A percentile compares a stretch with the other conserved stretches of the same genome.
These are phyloP conservation scores for Orbilia javanica DNA, from an alignment of 2,329 filamentous ascomycete species.

Conservation along the genomic window DNA sequence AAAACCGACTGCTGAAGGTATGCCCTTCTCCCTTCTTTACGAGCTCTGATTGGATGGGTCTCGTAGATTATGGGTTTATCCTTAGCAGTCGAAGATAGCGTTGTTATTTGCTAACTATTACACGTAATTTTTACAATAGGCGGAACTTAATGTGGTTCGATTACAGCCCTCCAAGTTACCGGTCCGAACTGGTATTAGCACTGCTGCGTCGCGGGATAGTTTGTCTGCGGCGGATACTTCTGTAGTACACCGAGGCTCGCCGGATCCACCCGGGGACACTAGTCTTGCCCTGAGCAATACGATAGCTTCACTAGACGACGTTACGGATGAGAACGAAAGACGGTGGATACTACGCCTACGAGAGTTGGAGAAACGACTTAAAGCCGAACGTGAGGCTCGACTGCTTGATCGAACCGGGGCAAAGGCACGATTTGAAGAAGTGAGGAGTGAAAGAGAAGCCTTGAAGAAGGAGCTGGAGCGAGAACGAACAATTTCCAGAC, in stretches of 20 bases:
- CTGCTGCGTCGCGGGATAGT: constrained; percentile 42
- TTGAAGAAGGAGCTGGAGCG: constrained; percentile 75
- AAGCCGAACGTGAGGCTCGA: constrained; percentile 87
- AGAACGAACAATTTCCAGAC: constrained; percentile 65
- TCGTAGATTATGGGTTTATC: constrained; percentile 13
- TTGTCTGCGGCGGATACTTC: constrained; percentile 39
- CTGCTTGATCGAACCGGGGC: constrained; percentile 87
- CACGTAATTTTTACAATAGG: constrained; percentile 28
- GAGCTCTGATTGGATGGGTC: neutral
- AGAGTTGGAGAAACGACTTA: constrained; percentile 88
- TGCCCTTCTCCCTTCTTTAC: neutral
- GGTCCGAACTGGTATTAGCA: constrained; percentile 42
- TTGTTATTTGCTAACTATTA: constrained; percentile 16
- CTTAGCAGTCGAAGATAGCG: constrained; percentile 9
- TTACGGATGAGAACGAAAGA: constrained; percentile 70
- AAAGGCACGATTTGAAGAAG: constrained; percentile 80
- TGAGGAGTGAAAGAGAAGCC: constrained; percentile 79
- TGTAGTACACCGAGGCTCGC: constrained; percentile 60
- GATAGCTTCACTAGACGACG: constrained; percentile 62
- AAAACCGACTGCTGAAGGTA: constrained; percentile 74
- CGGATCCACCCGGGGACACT: constrained; percentile 63
- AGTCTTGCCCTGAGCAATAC: constrained; percentile 63
- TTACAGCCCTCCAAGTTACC: constrained; percentile 55
- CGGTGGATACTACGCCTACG: constrained; percentile 87
- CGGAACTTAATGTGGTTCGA: constrained; percentile 56